Evolutionary conservation across 169 alveolate genomes (phyloP), one percentile per base, ranked within the genome.

Genomic region (Plasmodium gonderi): DNA sequence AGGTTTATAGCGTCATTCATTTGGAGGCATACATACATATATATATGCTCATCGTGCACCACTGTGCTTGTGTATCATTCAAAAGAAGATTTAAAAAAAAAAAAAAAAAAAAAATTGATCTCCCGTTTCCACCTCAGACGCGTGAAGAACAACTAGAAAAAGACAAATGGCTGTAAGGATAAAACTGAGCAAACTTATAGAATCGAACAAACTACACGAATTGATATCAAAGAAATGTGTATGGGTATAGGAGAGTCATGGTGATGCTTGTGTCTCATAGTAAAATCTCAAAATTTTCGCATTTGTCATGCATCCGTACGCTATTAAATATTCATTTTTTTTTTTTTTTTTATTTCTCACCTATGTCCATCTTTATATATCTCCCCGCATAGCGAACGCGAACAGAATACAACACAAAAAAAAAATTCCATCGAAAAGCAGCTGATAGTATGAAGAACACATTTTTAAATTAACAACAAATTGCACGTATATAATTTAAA

Each of bases 361-460:
- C n/a, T n/a, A n/a, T n/a, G n/a, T n/a, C n/a, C n/a, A n/a, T n/a
- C n/a, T n/a, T n/a, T n/a, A n/a, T n/a, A n/a, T n/a, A n/a, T 40
- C n/a, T 40, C 67, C 29, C 20, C 31, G 23, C 67, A 2, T 44
- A 85, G 92, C 44, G 17, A 5, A 47, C 33, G 44, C 8, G 44
- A 45, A 1, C 44, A 31, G 17, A 74, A 85, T 14, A 36, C 49
- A 2, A 75, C 65, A 29, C 72, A 85, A 38, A 85, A 51, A 17
- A 85, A 65, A 72, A 51, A 36, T 74, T 85, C 87, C 79, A 51
- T 85, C 38, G 87, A 72, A 45, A 85, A 85, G 31, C 92, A 85
- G 45, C 44, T 85, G 33, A 85, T 77, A 12, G 92, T 85, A 85
- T 14, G 42, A 60, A 80, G 68, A 0, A 36, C 11, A 42, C 14